phyloP scores from a whole-genome alignment of 2,329 filamentous ascomycete genomes.

The Scleromitrula shiraiana region DNA sequence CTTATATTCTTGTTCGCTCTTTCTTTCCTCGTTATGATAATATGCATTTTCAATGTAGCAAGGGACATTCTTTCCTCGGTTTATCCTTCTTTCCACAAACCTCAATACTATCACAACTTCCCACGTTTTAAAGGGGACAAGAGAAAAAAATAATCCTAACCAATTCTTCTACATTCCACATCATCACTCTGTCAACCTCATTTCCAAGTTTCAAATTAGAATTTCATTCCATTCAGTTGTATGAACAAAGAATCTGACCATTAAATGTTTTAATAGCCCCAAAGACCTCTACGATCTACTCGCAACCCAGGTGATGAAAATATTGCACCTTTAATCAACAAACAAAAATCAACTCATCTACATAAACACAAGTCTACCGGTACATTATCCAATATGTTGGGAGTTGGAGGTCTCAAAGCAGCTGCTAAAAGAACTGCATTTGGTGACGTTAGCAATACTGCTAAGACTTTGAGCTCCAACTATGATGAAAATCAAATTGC shows the following conservation, averaged over 20 bases:
- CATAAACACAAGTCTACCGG: conserved; percentile 76
- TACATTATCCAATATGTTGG: conserved; percentile 44
- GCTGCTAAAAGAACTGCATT: conserved; percentile 71
- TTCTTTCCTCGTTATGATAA: background rate
- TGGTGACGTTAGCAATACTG: conserved; percentile 71
- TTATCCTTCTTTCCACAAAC: background rate
- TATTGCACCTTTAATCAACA: conserved; percentile 39
- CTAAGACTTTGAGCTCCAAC: conserved; percentile 31
- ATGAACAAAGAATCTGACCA: conserved; percentile 17
- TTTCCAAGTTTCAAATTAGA: conserved; percentile 10
- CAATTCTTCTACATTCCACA: conserved; percentile 12
- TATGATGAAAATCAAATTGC: conserved; percentile 50
- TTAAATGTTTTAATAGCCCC: conserved; percentile 48
- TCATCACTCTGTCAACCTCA: conserved; percentile 17
- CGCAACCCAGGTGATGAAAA: conserved; percentile 66
- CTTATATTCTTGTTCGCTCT: background rate
- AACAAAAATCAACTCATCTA: conserved; percentile 52
- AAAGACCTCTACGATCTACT: conserved; percentile 52
- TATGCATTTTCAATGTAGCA: background rate
- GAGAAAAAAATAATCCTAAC: background rate
- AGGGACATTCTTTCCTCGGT: background rate
- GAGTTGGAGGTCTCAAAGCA: conserved; percentile 50
- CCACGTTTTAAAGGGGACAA: background rate
- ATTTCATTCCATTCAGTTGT: conserved; percentile 7
- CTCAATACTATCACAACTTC: background rate